Conservation (phyloP, 352 stramenopile species). For the Blastocystis sp. region DNA sequence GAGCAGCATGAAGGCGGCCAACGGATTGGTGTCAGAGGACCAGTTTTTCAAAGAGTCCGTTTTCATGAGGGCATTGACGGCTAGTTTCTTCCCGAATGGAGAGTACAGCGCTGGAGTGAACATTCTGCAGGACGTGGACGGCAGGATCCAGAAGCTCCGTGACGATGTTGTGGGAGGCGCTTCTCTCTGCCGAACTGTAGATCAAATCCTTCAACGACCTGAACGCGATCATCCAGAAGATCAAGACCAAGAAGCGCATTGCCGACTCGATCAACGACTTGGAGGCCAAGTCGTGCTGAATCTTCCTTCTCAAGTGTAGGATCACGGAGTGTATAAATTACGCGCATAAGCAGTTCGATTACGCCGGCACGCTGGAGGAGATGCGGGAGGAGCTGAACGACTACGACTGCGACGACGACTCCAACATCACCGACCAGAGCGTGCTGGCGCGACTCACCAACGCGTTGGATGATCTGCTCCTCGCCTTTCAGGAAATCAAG, state of each 20-base stretch:
- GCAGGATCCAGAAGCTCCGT: conserved; percentile 43
- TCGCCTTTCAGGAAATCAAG: conserved; percentile 25
- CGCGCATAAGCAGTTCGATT: conserved; percentile 45
- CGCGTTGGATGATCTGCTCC: conserved; percentile 38
- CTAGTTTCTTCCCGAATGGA: conserved; percentile 54
- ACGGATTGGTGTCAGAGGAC: conserved; percentile 50
- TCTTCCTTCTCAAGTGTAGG: neutral
- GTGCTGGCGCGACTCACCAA: conserved; percentile 56
- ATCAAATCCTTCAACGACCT: conserved; percentile 59
- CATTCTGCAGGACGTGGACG: conserved; percentile 57
- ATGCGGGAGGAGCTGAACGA: conserved; percentile 45
- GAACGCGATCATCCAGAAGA: conserved; percentile 48
- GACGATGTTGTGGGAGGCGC: conserved; percentile 32
- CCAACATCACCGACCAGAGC: conserved; percentile 28
- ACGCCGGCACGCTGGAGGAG: neutral
- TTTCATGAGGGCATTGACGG: neutral
- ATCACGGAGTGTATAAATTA: conserved; percentile 57
- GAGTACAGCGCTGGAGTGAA: conserved; percentile 36
- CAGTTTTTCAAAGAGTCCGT: conserved; percentile 64
- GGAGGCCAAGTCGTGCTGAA: neutral
- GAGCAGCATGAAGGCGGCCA: conserved; percentile 37
- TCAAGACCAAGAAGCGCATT: conserved; percentile 66
- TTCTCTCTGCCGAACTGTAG: neutral
- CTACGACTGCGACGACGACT: conserved; percentile 55
- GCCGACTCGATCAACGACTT: conserved; percentile 37